Conservation (phyloP, 208 protist genomes). For the Trichomonas gallinae region DNA sequence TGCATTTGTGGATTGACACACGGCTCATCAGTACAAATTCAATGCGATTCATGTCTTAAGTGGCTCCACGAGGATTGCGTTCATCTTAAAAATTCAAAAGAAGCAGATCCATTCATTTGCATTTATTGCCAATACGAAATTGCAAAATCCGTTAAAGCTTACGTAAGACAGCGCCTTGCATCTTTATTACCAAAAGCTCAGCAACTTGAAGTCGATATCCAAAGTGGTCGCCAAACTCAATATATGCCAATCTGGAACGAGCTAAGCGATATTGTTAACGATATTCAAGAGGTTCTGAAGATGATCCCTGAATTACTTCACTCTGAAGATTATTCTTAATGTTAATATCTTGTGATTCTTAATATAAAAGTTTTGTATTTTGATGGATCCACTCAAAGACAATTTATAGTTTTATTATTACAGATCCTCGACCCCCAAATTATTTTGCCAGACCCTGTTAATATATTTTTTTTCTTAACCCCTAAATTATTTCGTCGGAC, state of each 20-base stretch:
- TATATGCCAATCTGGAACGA: neutral
- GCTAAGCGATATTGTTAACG: neutral
- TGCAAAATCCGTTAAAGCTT: neutral
- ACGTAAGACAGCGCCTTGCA: neutral
- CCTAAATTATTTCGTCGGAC: no score
- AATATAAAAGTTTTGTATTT: no score
- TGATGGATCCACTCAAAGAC: no score
- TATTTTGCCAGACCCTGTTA: no score
- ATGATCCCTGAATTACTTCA: neutral
- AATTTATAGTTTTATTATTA: no score
- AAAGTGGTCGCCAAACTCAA: neutral
- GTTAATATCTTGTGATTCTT: no score
- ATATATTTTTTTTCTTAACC: no score
- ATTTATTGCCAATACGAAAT: constrained; percentile 1
- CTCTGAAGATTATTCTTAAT: neutral
- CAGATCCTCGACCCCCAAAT: no score
- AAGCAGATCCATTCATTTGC: constrained; percentile 7
- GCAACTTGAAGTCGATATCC: neutral
- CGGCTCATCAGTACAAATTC: neutral
- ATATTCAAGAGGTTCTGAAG: neutral
- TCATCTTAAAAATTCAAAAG: neutral
- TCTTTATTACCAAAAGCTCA: neutral
- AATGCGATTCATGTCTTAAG: neutral
- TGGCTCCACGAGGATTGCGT: constrained; percentile 10
- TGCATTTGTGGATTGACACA: neutral